A percentile compares a stretch with the other conserved stretches of the same genome.
These are phyloP conservation scores for Periconia macrospinosa DNA, from an alignment of 2,329 filamentous ascomycete genomes.

Conservation along the genomic window DNA sequence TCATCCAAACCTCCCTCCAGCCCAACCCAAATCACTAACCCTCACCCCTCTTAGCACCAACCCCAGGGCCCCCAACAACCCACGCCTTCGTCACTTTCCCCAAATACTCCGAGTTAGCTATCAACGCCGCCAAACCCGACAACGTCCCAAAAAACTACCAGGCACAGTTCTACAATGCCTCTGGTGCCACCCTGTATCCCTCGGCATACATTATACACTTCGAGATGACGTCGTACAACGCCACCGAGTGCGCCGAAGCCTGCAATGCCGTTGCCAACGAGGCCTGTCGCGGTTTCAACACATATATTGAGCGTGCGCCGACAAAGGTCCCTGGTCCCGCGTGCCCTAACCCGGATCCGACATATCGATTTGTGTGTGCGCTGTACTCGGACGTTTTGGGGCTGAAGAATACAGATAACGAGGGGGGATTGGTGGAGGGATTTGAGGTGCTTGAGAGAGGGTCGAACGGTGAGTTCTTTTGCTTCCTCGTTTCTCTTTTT, in stretches of 20 bases:
- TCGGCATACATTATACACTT: background rate
- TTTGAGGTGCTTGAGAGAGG: background rate
- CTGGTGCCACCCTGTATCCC: background rate
- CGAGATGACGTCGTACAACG: background rate
- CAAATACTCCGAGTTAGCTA: too few species aligned
- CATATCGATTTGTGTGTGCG: background rate
- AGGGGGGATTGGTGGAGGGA: constrained; percentile 6
- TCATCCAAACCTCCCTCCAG: too few species aligned
- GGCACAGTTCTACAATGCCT: background rate
- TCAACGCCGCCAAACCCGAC: too few species aligned
- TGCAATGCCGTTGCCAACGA: background rate
- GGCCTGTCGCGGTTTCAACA: background rate
- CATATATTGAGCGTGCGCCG: background rate
- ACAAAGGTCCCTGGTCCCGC: background rate
- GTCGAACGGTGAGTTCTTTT: background rate
- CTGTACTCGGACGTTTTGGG: too few species aligned
- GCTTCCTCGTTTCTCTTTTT: background rate
- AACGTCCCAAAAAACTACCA: background rate
- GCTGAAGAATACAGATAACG: too few species aligned
- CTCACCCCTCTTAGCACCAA: background rate
- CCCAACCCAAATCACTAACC: background rate
- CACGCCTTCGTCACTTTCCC: too few species aligned
- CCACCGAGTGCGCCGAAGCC: background rate
- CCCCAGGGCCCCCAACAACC: too few species aligned
- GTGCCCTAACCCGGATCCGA: background rate